Evolutionary conservation across 768 basidiomycete species (phyloP).

Genomic region (Boletus edulis): DNA sequence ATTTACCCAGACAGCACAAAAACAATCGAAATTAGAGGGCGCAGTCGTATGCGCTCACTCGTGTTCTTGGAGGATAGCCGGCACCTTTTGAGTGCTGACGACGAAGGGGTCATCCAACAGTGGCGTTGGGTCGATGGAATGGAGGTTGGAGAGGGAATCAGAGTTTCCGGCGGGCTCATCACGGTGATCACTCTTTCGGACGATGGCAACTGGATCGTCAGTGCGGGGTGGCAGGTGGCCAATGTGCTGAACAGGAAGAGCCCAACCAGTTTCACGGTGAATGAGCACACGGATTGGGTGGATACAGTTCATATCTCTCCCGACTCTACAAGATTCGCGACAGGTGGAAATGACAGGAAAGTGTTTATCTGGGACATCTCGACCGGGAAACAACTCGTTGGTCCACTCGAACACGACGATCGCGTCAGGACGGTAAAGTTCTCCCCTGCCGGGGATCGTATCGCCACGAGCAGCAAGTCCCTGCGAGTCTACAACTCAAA

Average conservation of each 20-base stretch:
- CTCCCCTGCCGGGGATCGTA: conserved; percentile 3
- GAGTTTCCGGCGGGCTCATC: neutral
- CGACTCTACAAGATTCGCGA: conserved; percentile 2
- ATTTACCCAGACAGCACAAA: neutral
- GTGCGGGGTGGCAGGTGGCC: neutral
- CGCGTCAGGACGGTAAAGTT: conserved; percentile 2
- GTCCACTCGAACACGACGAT: conserved; percentile 1
- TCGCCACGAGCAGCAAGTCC: neutral
- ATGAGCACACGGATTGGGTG: neutral
- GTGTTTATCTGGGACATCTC: conserved; percentile 3
- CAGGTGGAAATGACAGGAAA: neutral
- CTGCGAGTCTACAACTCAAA: neutral
- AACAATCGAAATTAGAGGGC: neutral
- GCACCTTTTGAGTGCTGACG: neutral
- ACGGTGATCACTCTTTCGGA: neutral
- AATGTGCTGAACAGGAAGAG: neutral
- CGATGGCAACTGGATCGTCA: neutral
- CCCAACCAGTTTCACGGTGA: neutral
- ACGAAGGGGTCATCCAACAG: neutral
- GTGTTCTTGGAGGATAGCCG: neutral
- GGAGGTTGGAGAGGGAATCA: neutral
- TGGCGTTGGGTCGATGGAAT: neutral
- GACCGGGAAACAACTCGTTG: conserved; percentile 3
- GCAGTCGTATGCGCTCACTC: neutral
- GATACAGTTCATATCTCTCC: neutral